A percentile compares a stretch with the other conserved stretches of the same genome.
phyloP scores from a whole-genome alignment of 306 rosid species.

The Biancaea sappan region DNA sequence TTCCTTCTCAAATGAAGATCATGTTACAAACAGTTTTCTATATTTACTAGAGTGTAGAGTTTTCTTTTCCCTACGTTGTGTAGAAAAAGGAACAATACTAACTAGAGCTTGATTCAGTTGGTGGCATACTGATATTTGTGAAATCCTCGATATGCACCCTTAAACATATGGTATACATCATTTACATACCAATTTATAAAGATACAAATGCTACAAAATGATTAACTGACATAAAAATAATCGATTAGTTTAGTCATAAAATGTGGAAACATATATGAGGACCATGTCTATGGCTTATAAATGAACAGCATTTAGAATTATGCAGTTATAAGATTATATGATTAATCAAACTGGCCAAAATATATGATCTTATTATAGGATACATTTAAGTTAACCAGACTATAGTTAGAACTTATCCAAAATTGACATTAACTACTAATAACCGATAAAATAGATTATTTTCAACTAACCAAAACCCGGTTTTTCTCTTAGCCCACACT shows the following conservation, averaged over 20 bases:
- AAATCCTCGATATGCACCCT: neutral
- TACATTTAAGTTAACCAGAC: neutral
- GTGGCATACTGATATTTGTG: neutral
- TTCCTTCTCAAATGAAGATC: neutral
- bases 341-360: neutral
- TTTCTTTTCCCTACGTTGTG: neutral
- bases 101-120: neutral
- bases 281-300: neutral
- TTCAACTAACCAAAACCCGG: constrained; percentile 71
- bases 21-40: constrained; percentile 7
- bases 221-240: neutral
- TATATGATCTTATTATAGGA: neutral
- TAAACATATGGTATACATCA: neutral
- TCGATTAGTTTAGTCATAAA: neutral
- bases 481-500: constrained; percentile 68
- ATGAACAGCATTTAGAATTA: neutral
- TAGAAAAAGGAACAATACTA: neutral
- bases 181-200: neutral
- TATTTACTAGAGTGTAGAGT: neutral
- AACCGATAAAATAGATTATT: neutral
- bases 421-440: constrained; percentile 15
- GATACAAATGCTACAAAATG: constrained; percentile 5
- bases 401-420: constrained; percentile 1
- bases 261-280: neutral
- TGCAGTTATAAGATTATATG: constrained; percentile 7